These are phyloP conservation scores for Hygrophoropsis aurantiaca DNA, from an alignment of 768 basidiomycete species.

Conservation along the genomic window DNA sequence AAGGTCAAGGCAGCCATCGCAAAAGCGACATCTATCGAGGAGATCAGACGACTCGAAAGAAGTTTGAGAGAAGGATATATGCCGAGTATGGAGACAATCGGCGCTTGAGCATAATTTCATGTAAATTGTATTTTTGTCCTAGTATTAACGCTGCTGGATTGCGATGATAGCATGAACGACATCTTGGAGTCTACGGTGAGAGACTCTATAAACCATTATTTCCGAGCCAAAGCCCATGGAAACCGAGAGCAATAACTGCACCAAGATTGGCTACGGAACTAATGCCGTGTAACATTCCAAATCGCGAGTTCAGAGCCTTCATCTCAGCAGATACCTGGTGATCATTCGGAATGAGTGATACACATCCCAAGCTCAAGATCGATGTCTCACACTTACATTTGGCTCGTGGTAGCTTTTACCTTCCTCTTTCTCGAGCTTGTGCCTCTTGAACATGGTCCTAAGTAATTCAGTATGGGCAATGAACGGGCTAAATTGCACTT, in stretches of 20 bases:
- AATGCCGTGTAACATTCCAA: conserved; percentile 66
- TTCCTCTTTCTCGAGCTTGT: conserved; percentile 73
- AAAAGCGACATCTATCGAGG: conserved; percentile 88
- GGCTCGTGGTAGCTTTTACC: conserved; percentile 65
- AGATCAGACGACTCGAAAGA: conserved; percentile 81
- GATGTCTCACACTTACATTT: conserved; percentile 44
- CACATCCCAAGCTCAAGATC: too few species aligned
- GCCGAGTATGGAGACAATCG: conserved; percentile 74
- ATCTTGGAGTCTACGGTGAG: background rate
- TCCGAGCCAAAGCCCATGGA: conserved; percentile 75
- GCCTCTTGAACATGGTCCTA: conserved; percentile 77
- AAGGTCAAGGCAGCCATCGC: conserved; percentile 85
- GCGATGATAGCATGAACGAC: background rate
- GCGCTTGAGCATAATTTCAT: conserved; percentile 51
- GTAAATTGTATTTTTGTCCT: conserved; percentile 33
- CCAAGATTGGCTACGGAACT: conserved; percentile 66
- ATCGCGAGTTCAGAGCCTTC: conserved; percentile 66
- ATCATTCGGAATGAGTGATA: too few species aligned
- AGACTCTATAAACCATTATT: conserved; percentile 37
- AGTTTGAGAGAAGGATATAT: conserved; percentile 82
- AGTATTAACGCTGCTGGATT: conserved; percentile 12
- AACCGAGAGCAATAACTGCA: conserved; percentile 56
- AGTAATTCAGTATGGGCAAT: conserved; percentile 1
- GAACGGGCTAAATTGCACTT: conserved; percentile 18
- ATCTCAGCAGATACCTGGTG: conserved; percentile 67